Percentiles rank a stretch among this genome's conserved stretches.
phyloP scores from a whole-genome alignment of 768 basidiomycete genomes.

The Rhodosporidiobolus sp. region DNA sequence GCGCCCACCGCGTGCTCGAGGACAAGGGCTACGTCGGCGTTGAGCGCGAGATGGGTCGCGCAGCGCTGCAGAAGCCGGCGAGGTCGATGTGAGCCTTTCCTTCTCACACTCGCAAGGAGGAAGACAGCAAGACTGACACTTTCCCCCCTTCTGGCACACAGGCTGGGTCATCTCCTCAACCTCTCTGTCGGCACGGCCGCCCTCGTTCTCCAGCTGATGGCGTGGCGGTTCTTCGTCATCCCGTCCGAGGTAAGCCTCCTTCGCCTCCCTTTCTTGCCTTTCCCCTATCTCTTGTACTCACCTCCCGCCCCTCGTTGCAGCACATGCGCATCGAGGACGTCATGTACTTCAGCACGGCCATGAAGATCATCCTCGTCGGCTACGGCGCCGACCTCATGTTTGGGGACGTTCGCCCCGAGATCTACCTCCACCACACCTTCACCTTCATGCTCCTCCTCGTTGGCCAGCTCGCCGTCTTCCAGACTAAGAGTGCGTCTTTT shows the following conservation, averaged over 20 bases:
- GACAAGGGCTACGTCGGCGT: neutral
- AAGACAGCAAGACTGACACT: neutral
- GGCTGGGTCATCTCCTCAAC: constrained; percentile 5
- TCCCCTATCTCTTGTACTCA: neutral
- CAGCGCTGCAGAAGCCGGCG: neutral
- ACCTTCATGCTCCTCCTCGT: neutral
- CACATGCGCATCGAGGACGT: constrained; percentile 14
- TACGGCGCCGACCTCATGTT: constrained; percentile 27
- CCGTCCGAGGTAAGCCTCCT: neutral
- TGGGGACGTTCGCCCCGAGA: neutral
- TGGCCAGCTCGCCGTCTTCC: neutral
- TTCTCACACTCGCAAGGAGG: neutral
- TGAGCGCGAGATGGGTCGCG: neutral
- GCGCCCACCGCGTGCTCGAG: neutral
- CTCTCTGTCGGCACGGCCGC: neutral
- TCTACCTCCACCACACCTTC: constrained; percentile 9
- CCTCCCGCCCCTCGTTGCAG: neutral
- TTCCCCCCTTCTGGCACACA: neutral
- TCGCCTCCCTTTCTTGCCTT: too few relatives aligned
- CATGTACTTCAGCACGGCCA: neutral
- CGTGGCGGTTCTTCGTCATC: constrained; percentile 11
- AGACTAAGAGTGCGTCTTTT: neutral
- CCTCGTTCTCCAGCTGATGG: constrained; percentile 2
- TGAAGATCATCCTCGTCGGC: constrained; percentile 19
- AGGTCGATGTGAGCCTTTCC: neutral